Evolutionary conservation across 495 filamentous ascomycete species (phyloP), one percentile per base, ranked within the genome.

Genomic region (Penicillium crystallinum): DNA sequence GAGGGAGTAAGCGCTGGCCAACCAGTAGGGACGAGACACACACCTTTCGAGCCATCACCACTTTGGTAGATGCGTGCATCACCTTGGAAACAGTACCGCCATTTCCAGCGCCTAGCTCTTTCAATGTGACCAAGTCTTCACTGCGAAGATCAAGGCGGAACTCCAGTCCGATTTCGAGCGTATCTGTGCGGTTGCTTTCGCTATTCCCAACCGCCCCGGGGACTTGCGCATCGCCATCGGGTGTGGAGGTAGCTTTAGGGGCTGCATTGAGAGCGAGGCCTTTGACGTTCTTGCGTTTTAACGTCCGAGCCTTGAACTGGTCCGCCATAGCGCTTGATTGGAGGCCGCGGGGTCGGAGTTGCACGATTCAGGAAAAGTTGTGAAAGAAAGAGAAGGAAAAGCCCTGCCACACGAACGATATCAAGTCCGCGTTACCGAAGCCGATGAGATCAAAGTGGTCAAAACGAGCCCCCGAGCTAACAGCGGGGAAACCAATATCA

Each of bases 1-100:
- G 22, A 37, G 52, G 31, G 29, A 19, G 51, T 66, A 47, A 62
- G 50, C 41, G 21, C 22, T 45, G 46, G 9, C 27, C 25, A 15
- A 23, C 8, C 14, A 37, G 17, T 8, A 25, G 7, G 31, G 30
- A 42, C 46, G 15, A 40, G 38, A n/a, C 8, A 57, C 73, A 33
- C 69, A 96, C 93, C 89, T 98, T 98, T 70, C 89, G 81, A 57
- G 93, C 93, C 93, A 98, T 98, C 47, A 96, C 81, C 0, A 92
- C 91, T 66, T 92, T 92, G 18, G 91, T 96, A 10, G 91, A 89
- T 49, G 90, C 84, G 74, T 98, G 93, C 77, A 87, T 86, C 53
- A 97, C 95, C 74, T 97, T 98, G 72, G 91, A 96, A 42, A 98
- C 93, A 0, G 95, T 96, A 12, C 93, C 93, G 49, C 93, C 93